These are phyloP conservation scores for Skeletonema menzelii DNA, from an alignment of 108 stramenopile species.

Conservation along the genomic window DNA sequence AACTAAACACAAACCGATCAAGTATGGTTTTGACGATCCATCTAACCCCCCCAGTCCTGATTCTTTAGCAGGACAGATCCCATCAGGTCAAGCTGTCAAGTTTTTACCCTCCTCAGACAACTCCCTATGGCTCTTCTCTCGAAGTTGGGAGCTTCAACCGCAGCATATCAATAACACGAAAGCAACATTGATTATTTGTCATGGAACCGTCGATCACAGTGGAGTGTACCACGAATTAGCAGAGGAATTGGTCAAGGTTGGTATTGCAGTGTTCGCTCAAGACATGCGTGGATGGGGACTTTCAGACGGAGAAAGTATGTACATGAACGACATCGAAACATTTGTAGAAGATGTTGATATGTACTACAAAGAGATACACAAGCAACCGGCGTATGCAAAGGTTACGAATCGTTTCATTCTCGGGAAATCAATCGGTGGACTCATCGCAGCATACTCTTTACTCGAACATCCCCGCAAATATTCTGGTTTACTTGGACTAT, in stretches of 20 bases:
- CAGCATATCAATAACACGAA: conserved; percentile 3
- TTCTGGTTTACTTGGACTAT: conserved; percentile 16
- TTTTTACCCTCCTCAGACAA: conserved; percentile 12
- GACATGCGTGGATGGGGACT: conserved; percentile 24
- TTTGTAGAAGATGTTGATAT: conserved; percentile 13
- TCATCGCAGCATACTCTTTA: conserved; percentile 6
- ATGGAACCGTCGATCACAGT: conserved; percentile 27
- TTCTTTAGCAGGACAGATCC: background rate
- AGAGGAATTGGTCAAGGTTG: conserved; percentile 3
- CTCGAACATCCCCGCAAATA: conserved; percentile 14
- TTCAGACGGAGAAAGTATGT: conserved; percentile 15
- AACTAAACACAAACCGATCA: conserved; percentile 10
- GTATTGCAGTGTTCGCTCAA: conserved; percentile 16
- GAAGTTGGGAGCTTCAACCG: conserved; percentile 14
- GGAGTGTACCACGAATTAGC: conserved; percentile 20
- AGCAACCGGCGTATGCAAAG: conserved; percentile 2
- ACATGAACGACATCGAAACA: conserved; percentile 19
- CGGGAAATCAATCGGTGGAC: conserved; percentile 14
- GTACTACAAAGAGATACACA: conserved; percentile 19
- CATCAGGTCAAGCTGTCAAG: background rate
- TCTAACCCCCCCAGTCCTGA: conserved; percentile 1
- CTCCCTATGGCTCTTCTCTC: conserved; percentile 11
- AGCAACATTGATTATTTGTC: conserved; percentile 13
- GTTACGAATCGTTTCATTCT: conserved; percentile 16
- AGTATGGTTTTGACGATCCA: conserved; percentile 8